Percentiles rank a stretch among this genome's conserved stretches.
phyloP scores from a whole-genome alignment of 2,329 filamentous ascomycete genomes.

The Drechslerella dactyloides region DNA sequence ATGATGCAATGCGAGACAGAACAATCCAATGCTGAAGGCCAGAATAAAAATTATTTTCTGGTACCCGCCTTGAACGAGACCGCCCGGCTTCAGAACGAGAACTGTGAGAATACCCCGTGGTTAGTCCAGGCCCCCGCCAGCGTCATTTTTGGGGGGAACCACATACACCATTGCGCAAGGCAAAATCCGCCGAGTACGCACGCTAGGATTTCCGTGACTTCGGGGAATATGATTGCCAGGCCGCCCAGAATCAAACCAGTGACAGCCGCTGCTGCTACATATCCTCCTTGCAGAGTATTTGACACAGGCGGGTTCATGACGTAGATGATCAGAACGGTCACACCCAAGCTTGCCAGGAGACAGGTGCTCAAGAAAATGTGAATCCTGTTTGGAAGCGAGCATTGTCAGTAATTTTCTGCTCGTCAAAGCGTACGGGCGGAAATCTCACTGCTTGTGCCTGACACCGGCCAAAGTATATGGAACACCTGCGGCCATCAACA shows the following conservation, averaged over 20 bases:
- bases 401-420: not conserved
- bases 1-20: constrained; percentile 77
- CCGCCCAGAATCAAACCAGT: constrained; percentile 77
- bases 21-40: constrained; percentile 71
- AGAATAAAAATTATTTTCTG: constrained; percentile 78
- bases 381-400: constrained; percentile 59
- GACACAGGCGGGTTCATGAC: constrained; percentile 81
- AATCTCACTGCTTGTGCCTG: constrained; percentile 70
- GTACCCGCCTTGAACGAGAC: constrained; percentile 69
- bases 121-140: not conserved
- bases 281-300: constrained; percentile 80
- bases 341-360: constrained; percentile 73
- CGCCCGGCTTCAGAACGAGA: constrained; percentile 75
- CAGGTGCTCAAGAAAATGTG: constrained; percentile 81
- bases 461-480: constrained; percentile 79
- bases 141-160: not conserved
- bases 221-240: constrained; percentile 76
- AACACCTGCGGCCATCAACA: constrained; percentile 76
- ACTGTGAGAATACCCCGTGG: constrained; percentile 58
- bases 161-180: constrained; percentile 77
- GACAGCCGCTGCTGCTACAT: constrained; percentile 77
- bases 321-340: constrained; percentile 84
- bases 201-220: constrained; percentile 82
- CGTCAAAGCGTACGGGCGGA: not conserved
- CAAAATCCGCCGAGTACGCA: constrained; percentile 88